Base-by-base conservation (phyloP, 1,139 yeast genomes). In the Taphrina pruni region DNA sequence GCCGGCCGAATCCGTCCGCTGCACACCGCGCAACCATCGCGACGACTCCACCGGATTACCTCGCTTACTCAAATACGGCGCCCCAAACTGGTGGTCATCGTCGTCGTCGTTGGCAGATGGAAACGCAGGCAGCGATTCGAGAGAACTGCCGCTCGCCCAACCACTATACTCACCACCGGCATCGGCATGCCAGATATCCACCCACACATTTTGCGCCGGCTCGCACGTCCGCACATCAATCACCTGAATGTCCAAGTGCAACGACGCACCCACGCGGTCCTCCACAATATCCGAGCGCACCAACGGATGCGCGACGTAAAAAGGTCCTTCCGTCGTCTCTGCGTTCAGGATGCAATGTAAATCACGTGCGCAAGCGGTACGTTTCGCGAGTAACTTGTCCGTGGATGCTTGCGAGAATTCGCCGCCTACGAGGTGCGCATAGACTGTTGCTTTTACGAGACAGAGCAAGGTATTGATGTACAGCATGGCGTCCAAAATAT, bases 221-320 rank as follows among this genome's bases (percentile, higher is more conserved):
- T 54, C 57, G 20, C 57, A 54, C 20, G 57, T 54, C 26, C 57
- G 57, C 20, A 54, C 57, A 54, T 54, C 57, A 54, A 54, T 12
- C 43, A 54, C 57, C 21, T 35, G 26, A 35, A 54, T 54, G 6
- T 54, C 43, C 20, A 54, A 41, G 12, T 17, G 32, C 57, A 54
- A 20, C 3, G 57, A 35, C 8, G 57, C 57, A 21, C 57, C 57
- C n/a, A 35, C 43, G 21, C 57, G 57, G 11, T 54, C 57, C 43
- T 54, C 57, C 20, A 54, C 57, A 12, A 54, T 54, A 20, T 17
- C 12, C 21, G 57, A 54, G 5, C 57, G 41, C 9, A 54, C 57
- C 43, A 54, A 43, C 11, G 57, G 57, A 12, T 54, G 5, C 43
- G 57, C 57, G 11, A 54, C 57, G 57, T 54, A 54, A 17, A 35